A percentile compares a stretch with the other conserved stretches of the same genome.
Conservation (phyloP, 305 asterid species). For the Solanum hybrid region DNA sequence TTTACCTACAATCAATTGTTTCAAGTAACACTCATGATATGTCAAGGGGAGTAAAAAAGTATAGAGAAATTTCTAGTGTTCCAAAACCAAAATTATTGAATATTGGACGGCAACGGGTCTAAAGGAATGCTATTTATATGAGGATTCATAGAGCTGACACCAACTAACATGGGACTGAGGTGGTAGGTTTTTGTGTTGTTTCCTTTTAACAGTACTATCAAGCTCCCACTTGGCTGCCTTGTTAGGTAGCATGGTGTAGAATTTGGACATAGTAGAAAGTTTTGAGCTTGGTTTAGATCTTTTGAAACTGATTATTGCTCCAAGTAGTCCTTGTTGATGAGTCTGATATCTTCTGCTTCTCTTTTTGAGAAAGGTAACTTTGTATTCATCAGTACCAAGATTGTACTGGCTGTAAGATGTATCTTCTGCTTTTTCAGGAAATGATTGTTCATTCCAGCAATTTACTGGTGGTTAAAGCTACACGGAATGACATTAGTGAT, state of each 20-base stretch:
- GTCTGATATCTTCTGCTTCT: conserved; percentile 5
- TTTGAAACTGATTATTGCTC: not conserved
- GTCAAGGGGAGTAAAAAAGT: not conserved
- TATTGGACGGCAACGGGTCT: not conserved
- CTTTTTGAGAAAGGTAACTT: not conserved
- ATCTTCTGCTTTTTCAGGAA: conserved; percentile 44
- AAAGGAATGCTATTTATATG: not conserved
- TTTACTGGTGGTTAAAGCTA: conserved; percentile 53
- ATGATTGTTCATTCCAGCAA: conserved; percentile 71
- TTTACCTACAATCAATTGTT: not conserved
- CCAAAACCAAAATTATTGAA: not conserved
- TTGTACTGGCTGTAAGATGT: not conserved
- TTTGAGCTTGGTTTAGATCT: not conserved
- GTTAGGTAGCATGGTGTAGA: not conserved
- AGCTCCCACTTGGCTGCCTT: not conserved
- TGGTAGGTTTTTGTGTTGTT: not conserved
- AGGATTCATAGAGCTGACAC: not conserved
- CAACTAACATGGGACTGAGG: not conserved
- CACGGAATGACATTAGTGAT: conserved; percentile 37
- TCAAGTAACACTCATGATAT: not conserved
- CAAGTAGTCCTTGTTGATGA: not conserved
- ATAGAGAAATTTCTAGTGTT: not conserved
- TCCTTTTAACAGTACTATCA: not conserved
- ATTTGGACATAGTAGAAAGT: not conserved
- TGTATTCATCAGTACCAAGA: not conserved